Evolutionary conservation across 2,329 filamentous ascomycete genomes (phyloP).

Genomic region (Trichothecium sympodiale): DNA sequence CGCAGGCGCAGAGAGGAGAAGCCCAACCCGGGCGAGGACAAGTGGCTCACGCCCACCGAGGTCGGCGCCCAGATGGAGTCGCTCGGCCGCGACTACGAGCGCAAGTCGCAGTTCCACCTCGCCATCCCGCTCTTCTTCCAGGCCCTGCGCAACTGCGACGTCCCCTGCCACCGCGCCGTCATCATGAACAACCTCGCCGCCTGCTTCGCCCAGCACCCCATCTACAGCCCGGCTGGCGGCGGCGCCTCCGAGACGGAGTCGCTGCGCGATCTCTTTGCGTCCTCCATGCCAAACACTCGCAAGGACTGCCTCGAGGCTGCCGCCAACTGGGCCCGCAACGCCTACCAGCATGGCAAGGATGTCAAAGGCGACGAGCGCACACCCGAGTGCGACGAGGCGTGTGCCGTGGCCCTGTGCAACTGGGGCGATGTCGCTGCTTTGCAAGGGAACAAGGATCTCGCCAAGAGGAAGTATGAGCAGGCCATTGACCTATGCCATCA

Average conservation of each 20-base stretch:
- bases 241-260: slow-evolving; percentile 12
- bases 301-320: slow-evolving; percentile 58
- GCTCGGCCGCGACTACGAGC: slow-evolving; percentile 66
- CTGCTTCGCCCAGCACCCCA: slow-evolving; percentile 57
- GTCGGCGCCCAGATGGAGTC: slow-evolving; percentile 66
- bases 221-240: slow-evolving; percentile 17
- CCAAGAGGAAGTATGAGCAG: slow-evolving; percentile 57
- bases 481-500: slow-evolving; percentile 50
- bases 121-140: slow-evolving; percentile 81
- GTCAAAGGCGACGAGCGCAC: slow-evolving; percentile 57
- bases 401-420: slow-evolving; percentile 75
- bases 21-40: slow-evolving; percentile 56
- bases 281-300: slow-evolving; percentile 32
- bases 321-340: slow-evolving; percentile 68
- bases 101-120: slow-evolving; percentile 64
- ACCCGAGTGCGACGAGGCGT: slow-evolving; percentile 73
- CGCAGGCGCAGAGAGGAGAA: slow-evolving; percentile 56
- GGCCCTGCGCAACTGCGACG: slow-evolving; percentile 57
- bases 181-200: slow-evolving; percentile 80
- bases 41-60: slow-evolving; percentile 60
- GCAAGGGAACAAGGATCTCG: slow-evolving; percentile 53
- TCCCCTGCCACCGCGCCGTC: slow-evolving; percentile 66
- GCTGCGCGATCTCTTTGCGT: slow-evolving; percentile 15
- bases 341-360: slow-evolving; percentile 53
- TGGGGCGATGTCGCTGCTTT: slow-evolving; percentile 75